A percentile compares a stretch with the other conserved stretches of the same genome.
Conservation (phyloP, 345 rosid species). For the Clausena lansium region DNA sequence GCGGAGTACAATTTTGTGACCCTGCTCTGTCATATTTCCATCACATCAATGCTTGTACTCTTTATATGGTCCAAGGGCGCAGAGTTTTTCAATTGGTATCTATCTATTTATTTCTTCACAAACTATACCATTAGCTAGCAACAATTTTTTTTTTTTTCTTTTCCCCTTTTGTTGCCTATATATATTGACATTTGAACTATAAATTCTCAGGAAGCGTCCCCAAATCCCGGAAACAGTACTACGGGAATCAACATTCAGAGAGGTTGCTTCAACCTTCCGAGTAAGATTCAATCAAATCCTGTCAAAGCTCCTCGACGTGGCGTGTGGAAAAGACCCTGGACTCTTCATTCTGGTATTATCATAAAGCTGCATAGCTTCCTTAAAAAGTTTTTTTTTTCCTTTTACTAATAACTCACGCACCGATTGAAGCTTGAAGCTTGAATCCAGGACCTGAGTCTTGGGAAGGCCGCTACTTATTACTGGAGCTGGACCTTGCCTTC, state of each 20-base stretch:
- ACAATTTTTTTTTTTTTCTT: too few species aligned
- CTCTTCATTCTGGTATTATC: slow-evolving; percentile 53
- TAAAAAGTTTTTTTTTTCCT: neutral
- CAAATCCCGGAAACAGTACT: slow-evolving; percentile 40
- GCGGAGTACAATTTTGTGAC: slow-evolving; percentile 82
- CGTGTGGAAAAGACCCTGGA: slow-evolving; percentile 63
- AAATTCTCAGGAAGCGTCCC: slow-evolving; percentile 54
- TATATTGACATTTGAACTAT: neutral
- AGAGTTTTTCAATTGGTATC: slow-evolving; percentile 59
- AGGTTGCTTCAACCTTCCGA: slow-evolving; percentile 44
- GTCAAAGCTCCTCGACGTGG: slow-evolving; percentile 46
- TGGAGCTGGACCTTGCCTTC: neutral
- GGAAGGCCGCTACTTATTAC: neutral
- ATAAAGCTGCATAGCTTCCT: neutral
- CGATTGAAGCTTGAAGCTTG: too few species aligned
- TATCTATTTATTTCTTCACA: neutral
- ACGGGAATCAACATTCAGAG: slow-evolving; percentile 39
- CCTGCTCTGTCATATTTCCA: slow-evolving; percentile 61
- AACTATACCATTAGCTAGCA: neutral
- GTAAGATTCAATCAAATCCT: slow-evolving; percentile 42
- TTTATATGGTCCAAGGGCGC: slow-evolving; percentile 68
- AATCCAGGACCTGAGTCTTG: too few species aligned
- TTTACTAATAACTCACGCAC: too few species aligned
- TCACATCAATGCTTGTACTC: slow-evolving; percentile 63
- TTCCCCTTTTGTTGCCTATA: too few species aligned